phyloP scores from a whole-genome alignment of 129 eudicot species.

The Flaveria sonorensis region DNA sequence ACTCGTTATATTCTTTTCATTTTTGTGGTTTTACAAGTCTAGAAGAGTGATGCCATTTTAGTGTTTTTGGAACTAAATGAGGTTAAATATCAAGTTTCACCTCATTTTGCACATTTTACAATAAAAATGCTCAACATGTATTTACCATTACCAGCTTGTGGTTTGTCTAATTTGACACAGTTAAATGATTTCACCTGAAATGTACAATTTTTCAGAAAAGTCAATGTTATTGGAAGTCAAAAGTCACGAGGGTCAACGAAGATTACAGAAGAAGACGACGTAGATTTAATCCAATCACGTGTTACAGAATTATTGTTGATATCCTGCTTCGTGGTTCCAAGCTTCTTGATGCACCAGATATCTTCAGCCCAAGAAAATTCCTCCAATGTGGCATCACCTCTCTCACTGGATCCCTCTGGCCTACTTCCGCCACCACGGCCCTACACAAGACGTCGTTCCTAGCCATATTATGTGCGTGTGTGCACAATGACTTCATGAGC shows the following conservation, averaged over 20 bases:
- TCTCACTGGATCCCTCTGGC: constrained; percentile 52
- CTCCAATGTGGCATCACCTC: constrained; percentile 55
- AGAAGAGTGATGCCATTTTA: constrained; percentile 89
- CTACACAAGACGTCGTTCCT: constrained; percentile 46
- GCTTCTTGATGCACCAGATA: constrained; percentile 73
- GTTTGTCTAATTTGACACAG: background rate
- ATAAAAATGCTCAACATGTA: background rate
- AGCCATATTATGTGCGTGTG: constrained; percentile 61
- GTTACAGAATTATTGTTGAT: constrained; percentile 2
- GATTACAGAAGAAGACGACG: constrained; percentile 35
- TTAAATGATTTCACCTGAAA: background rate
- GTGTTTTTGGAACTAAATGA: background rate
- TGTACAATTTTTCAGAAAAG: constrained; percentile 13
- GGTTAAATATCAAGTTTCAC: background rate
- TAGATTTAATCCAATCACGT: constrained; percentile 44
- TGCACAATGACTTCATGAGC: constrained; percentile 11
- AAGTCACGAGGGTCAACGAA: constrained; percentile 77
- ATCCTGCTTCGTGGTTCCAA: constrained; percentile 33
- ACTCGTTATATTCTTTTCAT: constrained; percentile 49
- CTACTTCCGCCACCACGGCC: constrained; percentile 69
- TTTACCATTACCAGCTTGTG: background rate
- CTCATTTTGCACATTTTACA: background rate
- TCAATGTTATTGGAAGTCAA: constrained; percentile 18
- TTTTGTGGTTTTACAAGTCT: constrained; percentile 76
- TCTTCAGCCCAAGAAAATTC: constrained; percentile 42